Percentiles rank a stretch among this genome's conserved stretches.
Evolutionary conservation across 2,329 filamentous ascomycete genomes (phyloP).

Genomic region (Fusarium aywerte): DNA sequence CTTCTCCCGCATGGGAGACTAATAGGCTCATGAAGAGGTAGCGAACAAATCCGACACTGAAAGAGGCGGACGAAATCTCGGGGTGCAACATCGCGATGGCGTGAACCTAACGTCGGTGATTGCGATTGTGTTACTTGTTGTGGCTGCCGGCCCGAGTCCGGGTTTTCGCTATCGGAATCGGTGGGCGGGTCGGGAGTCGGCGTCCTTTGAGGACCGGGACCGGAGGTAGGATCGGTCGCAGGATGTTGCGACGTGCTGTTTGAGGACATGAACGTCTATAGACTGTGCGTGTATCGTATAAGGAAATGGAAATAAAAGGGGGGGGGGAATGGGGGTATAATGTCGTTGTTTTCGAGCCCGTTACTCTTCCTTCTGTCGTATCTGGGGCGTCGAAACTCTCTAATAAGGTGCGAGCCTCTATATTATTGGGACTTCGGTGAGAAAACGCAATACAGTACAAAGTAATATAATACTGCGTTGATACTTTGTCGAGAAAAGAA

Average conservation of each 20-base stretch:
- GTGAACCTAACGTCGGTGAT: constrained; percentile 9
- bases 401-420: constrained; percentile 41
- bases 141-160: constrained; percentile 19
- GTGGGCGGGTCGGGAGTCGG: constrained; percentile 7
- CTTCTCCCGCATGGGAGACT: constrained; percentile 85
- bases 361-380: constrained; percentile 13
- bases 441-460: constrained; percentile 1
- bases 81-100: constrained; percentile 36
- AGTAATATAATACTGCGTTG: neutral
- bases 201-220: constrained; percentile 22
- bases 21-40: constrained; percentile 73
- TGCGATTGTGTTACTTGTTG: constrained; percentile 12
- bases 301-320: neutral
- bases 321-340: constrained; percentile 2
- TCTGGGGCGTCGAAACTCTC: constrained; percentile 38
- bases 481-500: constrained; percentile 1
- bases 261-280: constrained; percentile 39
- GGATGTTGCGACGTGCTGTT: constrained; percentile 24
- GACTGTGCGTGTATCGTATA: constrained; percentile 1
- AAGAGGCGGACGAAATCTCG: constrained; percentile 70
- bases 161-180: constrained; percentile 16
- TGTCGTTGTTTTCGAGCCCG: neutral
- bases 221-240: constrained; percentile 25
- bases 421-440: neutral
- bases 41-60: constrained; percentile 80